phyloP scores from a whole-genome alignment of 768 basidiomycete species.

The Tricholoma matsutake region DNA sequence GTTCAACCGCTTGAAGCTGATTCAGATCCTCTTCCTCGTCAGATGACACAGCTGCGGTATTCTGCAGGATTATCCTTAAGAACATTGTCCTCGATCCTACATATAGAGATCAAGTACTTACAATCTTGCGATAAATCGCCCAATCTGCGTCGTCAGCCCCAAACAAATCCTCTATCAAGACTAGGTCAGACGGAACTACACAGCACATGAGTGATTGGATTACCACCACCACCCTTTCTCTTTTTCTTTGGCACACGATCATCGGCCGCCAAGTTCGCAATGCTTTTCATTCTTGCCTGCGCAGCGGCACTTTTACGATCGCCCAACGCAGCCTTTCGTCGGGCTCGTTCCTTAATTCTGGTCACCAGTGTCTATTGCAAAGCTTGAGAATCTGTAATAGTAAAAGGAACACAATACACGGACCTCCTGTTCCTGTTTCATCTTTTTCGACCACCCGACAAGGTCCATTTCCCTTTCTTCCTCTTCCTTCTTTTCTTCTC shows the following conservation, averaged over 20 bases:
- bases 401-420: not conserved
- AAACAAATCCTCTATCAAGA: slow-evolving; percentile 79
- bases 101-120: slow-evolving; percentile 33
- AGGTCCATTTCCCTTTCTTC: slow-evolving; percentile 74
- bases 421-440: slow-evolving; percentile 83
- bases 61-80: slow-evolving; percentile 38
- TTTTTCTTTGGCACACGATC: slow-evolving; percentile 81
- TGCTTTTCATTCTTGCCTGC: slow-evolving; percentile 94
- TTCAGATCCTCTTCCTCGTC: slow-evolving; percentile 88
- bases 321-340: slow-evolving; percentile 74
- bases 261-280: slow-evolving; percentile 88
- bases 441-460: slow-evolving; percentile 66
- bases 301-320: slow-evolving; percentile 95
- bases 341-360: slow-evolving; percentile 81
- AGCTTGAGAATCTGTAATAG: slow-evolving; percentile 1
- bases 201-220: not conserved
- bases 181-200: slow-evolving; percentile 6
- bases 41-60: slow-evolving; percentile 68
- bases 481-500: slow-evolving; percentile 70
- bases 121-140: slow-evolving; percentile 97
- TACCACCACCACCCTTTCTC: slow-evolving; percentile 78
- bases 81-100: not conserved
- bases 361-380: slow-evolving; percentile 62
- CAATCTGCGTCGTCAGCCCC: slow-evolving; percentile 95
- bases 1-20: slow-evolving; percentile 72